Conservation (phyloP, 1,284 basidiomycete genomes). For the Prillingera fragicola region DNA sequence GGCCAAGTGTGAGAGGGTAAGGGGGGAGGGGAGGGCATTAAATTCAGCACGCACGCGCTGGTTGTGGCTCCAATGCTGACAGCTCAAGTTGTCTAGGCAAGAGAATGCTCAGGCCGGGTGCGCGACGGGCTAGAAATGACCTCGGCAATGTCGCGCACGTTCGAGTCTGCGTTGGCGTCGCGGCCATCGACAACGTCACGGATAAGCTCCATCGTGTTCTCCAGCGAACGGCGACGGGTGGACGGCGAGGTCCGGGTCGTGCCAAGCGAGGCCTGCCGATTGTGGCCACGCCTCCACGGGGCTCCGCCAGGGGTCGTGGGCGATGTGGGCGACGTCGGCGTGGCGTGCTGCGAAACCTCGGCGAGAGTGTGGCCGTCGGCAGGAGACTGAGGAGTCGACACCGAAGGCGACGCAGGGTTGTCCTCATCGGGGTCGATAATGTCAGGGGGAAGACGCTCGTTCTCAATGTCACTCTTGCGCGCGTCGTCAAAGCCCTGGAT, state of each 20-base stretch:
- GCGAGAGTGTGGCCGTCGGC: constrained; percentile 15
- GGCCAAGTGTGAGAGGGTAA: not conserved
- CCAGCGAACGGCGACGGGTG: constrained; percentile 82
- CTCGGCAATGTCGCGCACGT: constrained; percentile 46
- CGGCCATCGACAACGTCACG: constrained; percentile 76
- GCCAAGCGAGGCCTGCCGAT: constrained; percentile 80
- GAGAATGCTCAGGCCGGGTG: constrained; percentile 14
- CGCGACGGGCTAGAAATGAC: constrained; percentile 43
- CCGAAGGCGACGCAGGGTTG: constrained; percentile 51
- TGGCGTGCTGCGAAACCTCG: constrained; percentile 13
- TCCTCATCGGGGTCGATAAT: constrained; percentile 65
- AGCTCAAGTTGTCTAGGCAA: constrained; percentile 16
- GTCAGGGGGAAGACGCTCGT: constrained; percentile 92
- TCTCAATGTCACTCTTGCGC: constrained; percentile 98
- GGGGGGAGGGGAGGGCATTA: not conserved
- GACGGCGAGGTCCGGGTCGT: constrained; percentile 96
- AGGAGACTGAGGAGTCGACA: constrained; percentile 34
- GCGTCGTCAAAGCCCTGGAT: constrained; percentile 94
- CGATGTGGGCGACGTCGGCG: constrained; percentile 47
- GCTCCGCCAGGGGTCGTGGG: constrained; percentile 29
- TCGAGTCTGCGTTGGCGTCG: constrained; percentile 46
- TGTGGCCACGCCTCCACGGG: constrained; percentile 58
- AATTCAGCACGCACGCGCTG: too few relatives aligned
- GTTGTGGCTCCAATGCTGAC: too few relatives aligned
- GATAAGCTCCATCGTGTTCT: constrained; percentile 94